These are phyloP conservation scores for Abortiporus biennis DNA, from an alignment of 1,284 basidiomycete genomes.

Conservation along the genomic window DNA sequence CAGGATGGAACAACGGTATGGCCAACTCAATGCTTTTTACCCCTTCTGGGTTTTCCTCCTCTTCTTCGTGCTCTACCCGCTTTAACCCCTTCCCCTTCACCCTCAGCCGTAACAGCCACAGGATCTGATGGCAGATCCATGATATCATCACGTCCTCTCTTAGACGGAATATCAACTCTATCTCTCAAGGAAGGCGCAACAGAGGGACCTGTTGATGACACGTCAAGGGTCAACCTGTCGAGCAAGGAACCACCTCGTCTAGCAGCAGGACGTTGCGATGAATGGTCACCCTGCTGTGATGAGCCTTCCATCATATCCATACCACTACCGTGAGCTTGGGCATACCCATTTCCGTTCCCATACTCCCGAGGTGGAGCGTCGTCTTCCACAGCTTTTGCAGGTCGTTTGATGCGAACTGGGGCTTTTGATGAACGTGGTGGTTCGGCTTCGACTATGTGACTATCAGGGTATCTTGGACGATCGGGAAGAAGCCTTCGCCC, in stretches of 20 bases:
- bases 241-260: conserved; percentile 12
- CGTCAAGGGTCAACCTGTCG: conserved; percentile 11
- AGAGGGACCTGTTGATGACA: neutral
- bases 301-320: neutral
- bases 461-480: neutral
- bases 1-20: too few relatives aligned
- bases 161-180: conserved; percentile 7
- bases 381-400: neutral
- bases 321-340: neutral
- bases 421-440: neutral
- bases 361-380: neutral
- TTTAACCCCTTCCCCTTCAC: conserved; percentile 5
- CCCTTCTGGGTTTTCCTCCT: conserved; percentile 9
- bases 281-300: neutral
- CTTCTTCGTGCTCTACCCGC: conserved; percentile 8
- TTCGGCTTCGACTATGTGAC: neutral
- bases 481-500: neutral
- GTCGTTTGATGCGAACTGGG: neutral
- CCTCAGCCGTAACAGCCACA: conserved; percentile 2
- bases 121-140: conserved; percentile 5
- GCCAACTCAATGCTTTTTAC: too few relatives aligned
- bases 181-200: conserved; percentile 7
- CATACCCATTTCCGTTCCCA: neutral
- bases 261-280: conserved; percentile 1
- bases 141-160: conserved; percentile 4